Conservation (phyloP, 768 basidiomycete species). For the Crassisporium funariophilum region DNA sequence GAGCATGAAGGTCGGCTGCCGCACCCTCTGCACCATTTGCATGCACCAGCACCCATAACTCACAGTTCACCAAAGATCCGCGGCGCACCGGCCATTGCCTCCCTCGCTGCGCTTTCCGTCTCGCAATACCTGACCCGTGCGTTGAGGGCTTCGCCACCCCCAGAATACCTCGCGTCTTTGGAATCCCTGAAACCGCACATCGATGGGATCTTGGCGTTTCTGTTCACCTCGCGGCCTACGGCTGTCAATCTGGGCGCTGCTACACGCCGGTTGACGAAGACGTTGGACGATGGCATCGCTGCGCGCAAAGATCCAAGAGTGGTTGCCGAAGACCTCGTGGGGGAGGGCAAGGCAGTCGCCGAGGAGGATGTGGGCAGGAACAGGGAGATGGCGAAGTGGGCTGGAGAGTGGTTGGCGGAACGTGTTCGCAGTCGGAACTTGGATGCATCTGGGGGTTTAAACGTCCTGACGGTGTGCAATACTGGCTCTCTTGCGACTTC, state of each 20-base stretch:
- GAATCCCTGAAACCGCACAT: constrained; percentile 57
- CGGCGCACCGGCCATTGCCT: constrained; percentile 94
- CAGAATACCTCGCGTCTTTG: constrained; percentile 58
- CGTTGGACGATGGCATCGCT: constrained; percentile 45
- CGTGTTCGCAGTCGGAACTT: constrained; percentile 38
- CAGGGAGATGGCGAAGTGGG: constrained; percentile 79
- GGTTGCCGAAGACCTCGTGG: constrained; percentile 61
- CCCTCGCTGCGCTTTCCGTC: constrained; percentile 83
- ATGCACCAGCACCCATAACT: constrained; percentile 5
- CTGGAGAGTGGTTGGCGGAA: constrained; percentile 82
- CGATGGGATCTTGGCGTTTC: constrained; percentile 61
- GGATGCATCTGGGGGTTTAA: constrained; percentile 51
- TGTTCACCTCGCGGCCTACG: constrained; percentile 90
- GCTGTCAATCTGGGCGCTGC: constrained; percentile 94
- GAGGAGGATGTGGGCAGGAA: constrained; percentile 89
- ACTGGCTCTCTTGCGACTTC: constrained; percentile 97
- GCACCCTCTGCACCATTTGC: background rate
- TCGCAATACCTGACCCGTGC: constrained; percentile 63
- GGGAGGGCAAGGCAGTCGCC: constrained; percentile 74
- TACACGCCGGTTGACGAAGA: constrained; percentile 64
- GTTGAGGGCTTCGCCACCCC: constrained; percentile 45
- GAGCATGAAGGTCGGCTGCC: constrained; percentile 77
- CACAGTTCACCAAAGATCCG: constrained; percentile 47
- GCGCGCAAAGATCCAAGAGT: constrained; percentile 45
- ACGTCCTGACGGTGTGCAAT: constrained; percentile 93